Percentiles rank a stretch among this genome's conserved stretches.
Evolutionary conservation across 2,329 filamentous ascomycete species (phyloP).

Genomic region (Scopulariopsis brevicaulis): DNA sequence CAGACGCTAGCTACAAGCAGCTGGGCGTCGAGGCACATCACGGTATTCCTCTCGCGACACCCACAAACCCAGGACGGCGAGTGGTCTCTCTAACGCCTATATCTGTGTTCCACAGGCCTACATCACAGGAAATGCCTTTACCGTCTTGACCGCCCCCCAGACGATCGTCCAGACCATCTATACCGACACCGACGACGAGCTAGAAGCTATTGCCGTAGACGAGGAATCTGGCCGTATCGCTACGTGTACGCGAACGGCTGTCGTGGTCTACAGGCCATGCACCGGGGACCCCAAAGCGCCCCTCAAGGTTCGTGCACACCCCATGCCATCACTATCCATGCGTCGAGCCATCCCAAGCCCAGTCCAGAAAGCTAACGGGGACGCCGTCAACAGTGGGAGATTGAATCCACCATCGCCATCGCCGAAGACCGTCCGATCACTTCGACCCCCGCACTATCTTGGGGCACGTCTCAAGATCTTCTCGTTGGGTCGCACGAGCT

Average conservation of each 20-base stretch:
- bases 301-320: background rate
- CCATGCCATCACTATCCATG: background rate
- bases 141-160: constrained; percentile 66
- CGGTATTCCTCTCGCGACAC: constrained; percentile 37
- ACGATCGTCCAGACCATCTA: constrained; percentile 84
- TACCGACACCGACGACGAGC: constrained; percentile 57
- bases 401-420: constrained; percentile 45
- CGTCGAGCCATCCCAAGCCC: background rate
- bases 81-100: background rate
- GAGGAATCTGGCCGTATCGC: constrained; percentile 78
- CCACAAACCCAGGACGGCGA: background rate
- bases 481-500: constrained; percentile 63
- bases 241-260: constrained; percentile 51
- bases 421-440: constrained; percentile 25
- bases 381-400: constrained; percentile 40
- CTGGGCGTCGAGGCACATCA: constrained; percentile 62
- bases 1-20: constrained; percentile 65
- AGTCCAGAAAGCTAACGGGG: background rate
- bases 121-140: constrained; percentile 77
- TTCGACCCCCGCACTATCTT: constrained; percentile 51
- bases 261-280: constrained; percentile 72
- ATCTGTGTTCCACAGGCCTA: constrained; percentile 51
- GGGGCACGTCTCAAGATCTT: constrained; percentile 79
- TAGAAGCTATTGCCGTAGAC: constrained; percentile 73
- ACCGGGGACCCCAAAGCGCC: background rate